Evolutionary conservation across 2,329 filamentous ascomycete genomes (phyloP).

Genomic region (Apiospora saccharicola): DNA sequence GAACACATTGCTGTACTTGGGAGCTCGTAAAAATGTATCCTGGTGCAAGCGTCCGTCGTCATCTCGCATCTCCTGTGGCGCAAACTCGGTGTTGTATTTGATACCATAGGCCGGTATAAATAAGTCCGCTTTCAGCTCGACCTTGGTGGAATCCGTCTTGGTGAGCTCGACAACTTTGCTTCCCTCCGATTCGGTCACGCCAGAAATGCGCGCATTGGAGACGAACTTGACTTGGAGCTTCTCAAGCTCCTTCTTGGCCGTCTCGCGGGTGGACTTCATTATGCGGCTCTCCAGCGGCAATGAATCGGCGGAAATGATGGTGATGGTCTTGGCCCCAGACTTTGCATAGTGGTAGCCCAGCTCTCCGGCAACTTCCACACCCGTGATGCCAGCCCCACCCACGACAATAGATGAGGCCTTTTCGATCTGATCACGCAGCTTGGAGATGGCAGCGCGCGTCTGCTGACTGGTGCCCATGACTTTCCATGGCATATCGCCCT

Average conservation of each 20-base stretch:
- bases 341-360: slow-evolving; percentile 56
- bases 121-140: slow-evolving; percentile 50
- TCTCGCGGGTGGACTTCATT: slow-evolving; percentile 48
- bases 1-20: slow-evolving; percentile 51
- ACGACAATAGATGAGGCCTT: slow-evolving; percentile 57
- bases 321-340: slow-evolving; percentile 53
- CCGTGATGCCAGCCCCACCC: slow-evolving; percentile 59
- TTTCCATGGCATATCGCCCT: slow-evolving; percentile 59
- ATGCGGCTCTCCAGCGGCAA: slow-evolving; percentile 48
- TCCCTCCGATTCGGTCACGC: slow-evolving; percentile 26
- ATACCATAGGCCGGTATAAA: slow-evolving; percentile 57
- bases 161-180: slow-evolving; percentile 44
- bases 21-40: slow-evolving; percentile 46
- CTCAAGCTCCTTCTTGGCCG: slow-evolving; percentile 48
- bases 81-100: slow-evolving; percentile 53
- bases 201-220: slow-evolving; percentile 47
- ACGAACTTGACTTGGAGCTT: slow-evolving; percentile 53
- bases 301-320: slow-evolving; percentile 48
- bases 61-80: slow-evolving; percentile 48
- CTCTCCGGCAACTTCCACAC: slow-evolving; percentile 59
- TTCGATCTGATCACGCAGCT: slow-evolving; percentile 47
- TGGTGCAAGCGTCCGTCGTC: slow-evolving; percentile 45
- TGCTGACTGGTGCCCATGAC: slow-evolving; percentile 49
- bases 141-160: slow-evolving; percentile 40
- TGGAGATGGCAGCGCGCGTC: slow-evolving; percentile 49